Evolutionary conservation across 768 basidiomycete species (phyloP), one percentile per base, ranked within the genome.

Genomic region (Amyloporia xantha): DNA sequence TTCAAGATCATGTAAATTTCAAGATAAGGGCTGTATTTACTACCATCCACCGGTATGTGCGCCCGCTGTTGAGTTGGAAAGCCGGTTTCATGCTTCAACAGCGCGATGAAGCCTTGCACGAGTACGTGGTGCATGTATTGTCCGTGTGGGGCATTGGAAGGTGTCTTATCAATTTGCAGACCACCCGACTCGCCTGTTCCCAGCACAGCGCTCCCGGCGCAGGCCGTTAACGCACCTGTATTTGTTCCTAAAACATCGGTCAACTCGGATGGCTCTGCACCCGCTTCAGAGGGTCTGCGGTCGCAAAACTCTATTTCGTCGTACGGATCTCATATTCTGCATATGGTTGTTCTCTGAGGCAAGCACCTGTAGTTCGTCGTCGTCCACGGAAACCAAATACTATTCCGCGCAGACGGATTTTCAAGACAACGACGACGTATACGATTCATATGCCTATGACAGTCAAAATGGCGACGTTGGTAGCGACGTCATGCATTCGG

Each of bases 21-120:
- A 92, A 67, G 86, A 87, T 60, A 87, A 87, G 69, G 88, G 88
- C 51, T 94, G 91, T 68, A 71, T 77, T 43, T 93, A 86, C 64
- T 80, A 81, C 58, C 91, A 93, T 65, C 89, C 89, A 42, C 72
- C 79, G 58, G 84, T 86, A 62, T 48, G 38, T 33, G 27, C 36
- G 20, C 30, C 30, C 41, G 36, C 56, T 4, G 40, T 41, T 20
- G 19, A 42, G 42, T 44, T 38, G 28, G 45, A 17, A 37, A n/a
- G n/a, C n/a, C n/a, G n/a, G n/a, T n/a, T n/a, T n/a, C n/a, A n/a
- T n/a, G n/a, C n/a, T n/a, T 28, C 36, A 13, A 15, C 40, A 63
- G 62, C 52, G 53, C 46, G 59, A 63, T 28, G 47, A 54, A 19
- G 55, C 57, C 25, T 44, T 60, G 25, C 54, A 62, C 52, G 52